Evolutionary conservation across 768 basidiomycete species (phyloP), one percentile per base, ranked within the genome.

Genomic region (Gloeophyllum trabeum): DNA sequence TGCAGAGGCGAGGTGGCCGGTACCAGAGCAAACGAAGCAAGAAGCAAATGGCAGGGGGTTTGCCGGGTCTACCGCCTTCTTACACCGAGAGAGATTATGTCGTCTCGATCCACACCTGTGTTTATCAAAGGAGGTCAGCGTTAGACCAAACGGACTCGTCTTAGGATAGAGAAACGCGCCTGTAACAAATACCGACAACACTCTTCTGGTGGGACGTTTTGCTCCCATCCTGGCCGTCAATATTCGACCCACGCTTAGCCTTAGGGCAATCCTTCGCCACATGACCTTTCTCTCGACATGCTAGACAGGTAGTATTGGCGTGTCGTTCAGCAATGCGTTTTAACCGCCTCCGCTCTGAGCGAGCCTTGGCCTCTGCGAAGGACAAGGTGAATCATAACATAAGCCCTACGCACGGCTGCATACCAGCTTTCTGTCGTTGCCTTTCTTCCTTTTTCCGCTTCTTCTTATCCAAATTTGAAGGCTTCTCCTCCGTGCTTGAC

Each of bases 21-120:
- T 80, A 3, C 67, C 70, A 3, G 75, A 76, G 55, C 93, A 97
- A 16, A 97, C 83, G 55, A 91, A 97, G 61, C 93, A 97, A 3
- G 81, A 85, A 0, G 93, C 92, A 50, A 78, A 91, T 1, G 92
- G 93, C 3, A 90, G 67, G 1, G 84, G 82, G 44, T 87, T 69
- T 14, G 54, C 56, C 7, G 73, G 66, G 56, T 89, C 72, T 16
- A 63, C 62, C 4, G 75, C 69, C 51, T 78, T 78, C 46, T 69
- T 79, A 59, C 93, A 97, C 24, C 66, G 69, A n/a, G 86, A 77
- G 2, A 97, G 70, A 12, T 69, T 81, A 49, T 97, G 92, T 41
- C 67, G 73, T 4, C 66, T 69, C 2, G 89, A 89, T 35, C 89
- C 85, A 50, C 92, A 96, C 50, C 92, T 92, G 50, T 5, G n/a